Percentiles rank a stretch among this genome's conserved stretches.
These are phyloP conservation scores for Nicotiana noctiflora DNA, from an alignment of 257 asterid species.

Conservation along the genomic window DNA sequence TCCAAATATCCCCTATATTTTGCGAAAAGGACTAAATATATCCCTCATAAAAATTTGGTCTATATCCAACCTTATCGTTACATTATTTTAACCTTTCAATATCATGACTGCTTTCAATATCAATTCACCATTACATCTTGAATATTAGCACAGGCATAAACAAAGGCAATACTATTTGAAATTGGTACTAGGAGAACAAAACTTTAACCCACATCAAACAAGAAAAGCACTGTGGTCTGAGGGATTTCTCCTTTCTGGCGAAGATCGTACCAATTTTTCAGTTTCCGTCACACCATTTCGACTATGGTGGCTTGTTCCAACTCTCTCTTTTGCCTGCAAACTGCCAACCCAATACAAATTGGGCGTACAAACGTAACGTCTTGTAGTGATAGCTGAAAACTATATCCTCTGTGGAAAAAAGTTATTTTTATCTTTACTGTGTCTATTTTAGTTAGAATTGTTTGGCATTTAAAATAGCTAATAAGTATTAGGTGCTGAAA, in stretches of 20 bases:
- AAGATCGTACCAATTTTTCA: not conserved
- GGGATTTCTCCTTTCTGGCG: not conserved
- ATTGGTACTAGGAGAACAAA: not conserved
- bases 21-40: no score
- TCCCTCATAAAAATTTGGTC: no score
- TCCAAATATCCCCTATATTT: no score
- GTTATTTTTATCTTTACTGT: no score
- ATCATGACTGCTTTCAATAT: no score
- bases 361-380: no score
- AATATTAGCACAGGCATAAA: not conserved
- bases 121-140: not conserved
- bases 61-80: no score
- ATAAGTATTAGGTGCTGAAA: no score
- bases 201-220: not conserved
- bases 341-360: not conserved
- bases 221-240: not conserved
- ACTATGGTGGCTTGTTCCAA: no score
- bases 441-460: no score
- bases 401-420: not conserved
- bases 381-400: not conserved
- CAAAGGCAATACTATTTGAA: not conserved
- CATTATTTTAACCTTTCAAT: no score
- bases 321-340: not conserved
- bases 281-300: not conserved
- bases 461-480: no score